Evolutionary conservation across 2,329 filamentous ascomycete species (phyloP), one percentile per base, ranked within the genome.

Genomic region (Akanthomyces muscarius): DNA sequence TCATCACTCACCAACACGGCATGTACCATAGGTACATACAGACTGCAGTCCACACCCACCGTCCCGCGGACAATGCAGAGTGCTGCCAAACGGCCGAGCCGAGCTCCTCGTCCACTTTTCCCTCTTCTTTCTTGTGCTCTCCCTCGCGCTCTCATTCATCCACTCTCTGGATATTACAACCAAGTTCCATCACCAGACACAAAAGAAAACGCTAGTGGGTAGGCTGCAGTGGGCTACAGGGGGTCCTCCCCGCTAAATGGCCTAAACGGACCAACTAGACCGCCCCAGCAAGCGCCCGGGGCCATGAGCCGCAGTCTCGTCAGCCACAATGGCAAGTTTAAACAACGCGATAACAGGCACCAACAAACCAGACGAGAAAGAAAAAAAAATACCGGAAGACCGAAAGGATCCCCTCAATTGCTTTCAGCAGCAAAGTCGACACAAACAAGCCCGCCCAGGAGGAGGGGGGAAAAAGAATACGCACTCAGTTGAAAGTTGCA

Each of bases 241-340:
- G 42, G 54, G 0, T 8, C 11, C 18, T 13, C 42, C 55, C 55
- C 55, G 44, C 42, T 57, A 47, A 36, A 25, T 30, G 16, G 54
- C 6, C 41, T 5, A 14, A 16, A n/a, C 55, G 11, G 30, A 58
- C 55, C 55, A 58, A 48, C 55, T 48, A 14, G 30, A 48, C 30
- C 10, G 30, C 42, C 30, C 55, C 30, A 58, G 55, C 55, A 58
- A 58, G 55, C 55, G 55, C 55, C 50, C 28, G 55, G 55, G 44
- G 28, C 55, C 47, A 13, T 23, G 44, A 48, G 42, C 55, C 44
- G 42, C 55, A 18, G 55, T 25, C 8, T 10, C 13, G n/a, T 58
- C 55, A 48, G 30, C 55, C 30, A 58, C 42, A 33, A 48, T 7
- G 7, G 33, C 33, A 36, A 11, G 33, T 36, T 11, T 8, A 36